Evolutionary conservation across 441 rosid genomes (phyloP), one percentile per base, ranked within the genome.

Genomic region (Croton laevigatus): DNA sequence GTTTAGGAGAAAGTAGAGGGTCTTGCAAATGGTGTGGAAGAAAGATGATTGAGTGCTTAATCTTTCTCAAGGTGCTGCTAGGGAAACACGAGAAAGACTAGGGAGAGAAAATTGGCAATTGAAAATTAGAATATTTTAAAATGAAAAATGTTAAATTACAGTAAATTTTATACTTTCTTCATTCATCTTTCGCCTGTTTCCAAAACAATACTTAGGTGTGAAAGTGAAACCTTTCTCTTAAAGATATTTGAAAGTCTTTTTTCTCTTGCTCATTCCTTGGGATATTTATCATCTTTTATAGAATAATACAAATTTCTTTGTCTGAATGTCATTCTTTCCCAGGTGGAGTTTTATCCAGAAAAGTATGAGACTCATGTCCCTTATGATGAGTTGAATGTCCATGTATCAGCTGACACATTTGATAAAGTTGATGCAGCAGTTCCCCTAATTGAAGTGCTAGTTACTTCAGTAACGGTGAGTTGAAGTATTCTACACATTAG

Each of bases 401-500:
- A 80, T 69, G 79, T 95, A 80, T 84, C 91, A 65, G 96, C 96
- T 12, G 95, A 93, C 65, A 85, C 91, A 40, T 91, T 79, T 80
- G 94, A 91, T 73, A 95, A 92, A 84, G 93, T 91, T 62, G 98
- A 95, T 73, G 89, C 87, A 63, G 97, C 98, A 45, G 89, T 90
- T 74, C 81, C 89, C 66, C 81, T 95, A 52, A 85, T 92, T 73
- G 95, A 91, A 80, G 77, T 89, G 82, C 88, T 91, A 70, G 71
- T 92, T 55, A 80, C 91, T 70, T 95, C 99, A 54, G 82, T 87
- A 65, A 77, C 90, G 27, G 99, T 95, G 87, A 92, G 99, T 82
- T 62, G 63, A 38, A 36, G 65, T 48, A 27, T 63, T 62, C 54
- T 54, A 51, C 52, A 53, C 54, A 61, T 36, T 17, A 48, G 23